These are phyloP conservation scores for Talaromyces sp. DNA, from an alignment of 2,329 filamentous ascomycete genomes.

Conservation along the genomic window DNA sequence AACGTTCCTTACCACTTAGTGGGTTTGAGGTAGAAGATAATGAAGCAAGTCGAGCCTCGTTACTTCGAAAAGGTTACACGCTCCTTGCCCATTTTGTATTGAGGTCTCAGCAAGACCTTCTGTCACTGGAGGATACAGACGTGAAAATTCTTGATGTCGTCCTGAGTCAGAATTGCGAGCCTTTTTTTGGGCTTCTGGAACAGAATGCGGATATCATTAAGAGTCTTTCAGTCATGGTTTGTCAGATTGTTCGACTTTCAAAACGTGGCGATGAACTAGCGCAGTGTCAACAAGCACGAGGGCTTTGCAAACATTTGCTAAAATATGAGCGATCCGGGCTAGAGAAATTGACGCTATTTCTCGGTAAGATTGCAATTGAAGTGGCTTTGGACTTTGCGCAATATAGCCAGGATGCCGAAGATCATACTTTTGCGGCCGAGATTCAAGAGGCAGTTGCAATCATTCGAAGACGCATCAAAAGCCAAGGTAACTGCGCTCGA, in stretches of 20 bases:
- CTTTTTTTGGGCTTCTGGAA: conserved; percentile 29
- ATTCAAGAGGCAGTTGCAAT: conserved; percentile 34
- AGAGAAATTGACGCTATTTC: conserved; percentile 27
- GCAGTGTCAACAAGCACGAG: conserved; percentile 25
- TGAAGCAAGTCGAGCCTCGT: conserved; percentile 23
- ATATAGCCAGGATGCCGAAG: conserved; percentile 34
- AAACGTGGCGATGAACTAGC: conserved; percentile 26
- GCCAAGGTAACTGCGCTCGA: conserved; percentile 15
- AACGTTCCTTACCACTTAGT: conserved; percentile 24
- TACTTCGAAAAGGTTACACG: conserved; percentile 34
- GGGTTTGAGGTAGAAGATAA: conserved; percentile 4
- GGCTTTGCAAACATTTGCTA: conserved; percentile 29
- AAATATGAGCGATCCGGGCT: conserved; percentile 23
- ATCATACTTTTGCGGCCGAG: conserved; percentile 39
- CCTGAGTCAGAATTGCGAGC: conserved; percentile 27
- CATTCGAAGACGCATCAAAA: conserved; percentile 7
- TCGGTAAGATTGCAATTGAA: conserved; percentile 38
- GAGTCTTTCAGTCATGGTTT: conserved; percentile 34
- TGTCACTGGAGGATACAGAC: conserved; percentile 6
- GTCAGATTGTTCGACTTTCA: conserved; percentile 35
- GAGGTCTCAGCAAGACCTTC: conserved; percentile 26
- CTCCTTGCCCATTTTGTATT: conserved; percentile 31
- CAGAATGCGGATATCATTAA: conserved; percentile 32
- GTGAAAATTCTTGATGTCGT: conserved; percentile 17
- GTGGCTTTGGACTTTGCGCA: conserved; percentile 42